Evolutionary conservation across 345 rosid species (phyloP), one percentile per base, ranked within the genome.

Genomic region (Trapa bicornis): DNA sequence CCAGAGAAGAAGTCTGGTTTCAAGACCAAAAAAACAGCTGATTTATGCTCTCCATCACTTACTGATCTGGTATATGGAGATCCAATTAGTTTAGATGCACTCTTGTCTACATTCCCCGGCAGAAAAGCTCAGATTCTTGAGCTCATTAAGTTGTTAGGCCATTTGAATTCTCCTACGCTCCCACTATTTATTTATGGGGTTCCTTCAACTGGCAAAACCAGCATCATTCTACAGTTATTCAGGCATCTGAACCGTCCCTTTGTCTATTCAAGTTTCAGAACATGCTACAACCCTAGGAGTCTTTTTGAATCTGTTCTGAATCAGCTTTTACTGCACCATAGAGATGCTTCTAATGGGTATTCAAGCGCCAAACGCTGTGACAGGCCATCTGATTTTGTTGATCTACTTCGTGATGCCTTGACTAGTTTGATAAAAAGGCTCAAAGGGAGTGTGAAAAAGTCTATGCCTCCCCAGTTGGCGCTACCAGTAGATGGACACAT

Each of bases 131-230:
- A 88, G 75, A 83, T 93, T 76, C 79, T 69, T 5, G 91, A 86
- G 70, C 47, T 88, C 17, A 22, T 83, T 45, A 80, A 77, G 64
- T 83, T 84, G 50, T 69, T 93, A 47, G 98, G 96, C 62, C 87
- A 92, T 0, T 63, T 73, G 47, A 82, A 86, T 74, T 84, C 80
- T 61, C 87, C 89, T n/a, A 78, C 80, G 75, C 79, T 82, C 68
- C 96, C 94, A 0, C 43, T 85, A 9, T 81, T 89, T 72, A 53
- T 88, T 29, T 92, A 88, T 38, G 98, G 97, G 57, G 83, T 79
- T 63, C 78, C 87, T 75, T 88, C 94, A 4, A 88, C 92, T 2
- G 96, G 97, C 8, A 93, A 93, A 86, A 93, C 92, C 43, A 83
- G 92, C 61, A 72, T 83, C 47, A 60, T 78, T 80, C 92, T 90